Evolutionary conservation across 1,139 yeast species (phyloP), one percentile per base, ranked within the genome.

Genomic region (Geotrichum klebahnii): DNA sequence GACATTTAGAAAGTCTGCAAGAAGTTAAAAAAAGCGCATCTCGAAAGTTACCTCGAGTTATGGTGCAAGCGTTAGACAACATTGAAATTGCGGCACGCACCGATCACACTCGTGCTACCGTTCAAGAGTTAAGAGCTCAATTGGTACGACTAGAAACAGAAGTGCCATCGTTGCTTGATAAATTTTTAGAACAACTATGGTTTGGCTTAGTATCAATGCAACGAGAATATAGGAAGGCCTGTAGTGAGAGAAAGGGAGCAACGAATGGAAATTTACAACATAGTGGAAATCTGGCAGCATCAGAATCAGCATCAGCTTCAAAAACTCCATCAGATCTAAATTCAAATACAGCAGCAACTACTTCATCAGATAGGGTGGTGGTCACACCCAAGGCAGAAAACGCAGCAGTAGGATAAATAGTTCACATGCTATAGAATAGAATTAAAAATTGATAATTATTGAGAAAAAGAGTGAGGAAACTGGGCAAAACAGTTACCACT

Each of bases 111-210:
- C 36, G 43, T 4, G 16, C 23, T 6, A 39, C 40, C 8, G 51
- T 48, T 17, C 48, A 28, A 6, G 47, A 38, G 17, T 26, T 48
- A 33, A 35, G 51, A 5, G 19, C 8, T n/a, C 43, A 43, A 28
- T 32, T 48, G 32, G 44, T 28, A n/a, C 24, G 41, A 14, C 20
- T 38, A 8, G 51, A 48, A 26, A 20, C 44, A 5, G 32, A 39
- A 16, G 45, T 39, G 14, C 51, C 51, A 5, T 31, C 44, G 32
- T 31, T 48, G 16, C 6, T 43, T 23, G 51, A 48, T n/a, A 44
- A 43, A 34, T 39, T 48, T 44, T 22, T 48, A 6, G 48, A 48
- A 39, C 48, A 48, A 36, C 40, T 44, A 19, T 48, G 51, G 51
- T 42, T 37, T 33, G 47, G 40, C 10, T 32, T 48, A 31, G 48